These are phyloP conservation scores for Arthrobotrys megalospora DNA, from an alignment of 2,329 filamentous ascomycete genomes.

Conservation along the genomic window DNA sequence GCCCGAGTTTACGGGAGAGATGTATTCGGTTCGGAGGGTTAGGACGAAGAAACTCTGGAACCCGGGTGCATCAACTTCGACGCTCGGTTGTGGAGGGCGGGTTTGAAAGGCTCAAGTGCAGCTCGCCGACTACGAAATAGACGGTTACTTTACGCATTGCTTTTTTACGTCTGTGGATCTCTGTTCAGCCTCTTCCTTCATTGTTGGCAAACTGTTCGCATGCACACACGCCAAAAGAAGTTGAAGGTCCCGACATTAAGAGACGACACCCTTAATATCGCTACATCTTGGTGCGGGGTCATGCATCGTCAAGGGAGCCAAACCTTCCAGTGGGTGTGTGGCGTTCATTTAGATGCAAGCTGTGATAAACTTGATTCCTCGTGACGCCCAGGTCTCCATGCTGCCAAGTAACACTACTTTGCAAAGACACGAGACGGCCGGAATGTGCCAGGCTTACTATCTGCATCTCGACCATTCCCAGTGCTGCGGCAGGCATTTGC, in stretches of 20 bases:
- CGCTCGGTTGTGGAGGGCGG: constrained; percentile 39
- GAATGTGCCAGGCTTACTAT: constrained; percentile 46
- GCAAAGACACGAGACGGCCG: constrained; percentile 37
- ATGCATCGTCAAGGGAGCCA: constrained; percentile 51
- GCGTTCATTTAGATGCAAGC: constrained; percentile 53
- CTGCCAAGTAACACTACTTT: constrained; percentile 54
- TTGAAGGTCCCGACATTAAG: constrained; percentile 31
- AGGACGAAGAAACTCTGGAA: constrained; percentile 26
- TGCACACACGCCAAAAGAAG: constrained; percentile 27
- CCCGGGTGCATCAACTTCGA: constrained; percentile 41
- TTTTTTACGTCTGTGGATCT: constrained; percentile 39
- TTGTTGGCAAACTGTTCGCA: constrained; percentile 23
- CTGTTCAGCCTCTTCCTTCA: constrained; percentile 46
- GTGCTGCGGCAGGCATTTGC: constrained; percentile 57
- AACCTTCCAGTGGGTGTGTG: constrained; percentile 38
- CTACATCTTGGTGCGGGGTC: constrained; percentile 59
- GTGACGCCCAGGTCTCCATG: constrained; percentile 58
- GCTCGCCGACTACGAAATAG: constrained; percentile 54
- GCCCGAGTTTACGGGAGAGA: constrained; percentile 47
- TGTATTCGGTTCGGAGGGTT: constrained; percentile 51
- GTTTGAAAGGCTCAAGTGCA: constrained; percentile 41
- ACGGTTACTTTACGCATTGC: constrained; percentile 36
- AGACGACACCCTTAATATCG: constrained; percentile 54
- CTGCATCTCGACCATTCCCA: constrained; percentile 47
- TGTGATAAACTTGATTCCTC: constrained; percentile 57